Conservation (phyloP, 495 filamentous ascomycete species). For the Cercophora scortea region DNA sequence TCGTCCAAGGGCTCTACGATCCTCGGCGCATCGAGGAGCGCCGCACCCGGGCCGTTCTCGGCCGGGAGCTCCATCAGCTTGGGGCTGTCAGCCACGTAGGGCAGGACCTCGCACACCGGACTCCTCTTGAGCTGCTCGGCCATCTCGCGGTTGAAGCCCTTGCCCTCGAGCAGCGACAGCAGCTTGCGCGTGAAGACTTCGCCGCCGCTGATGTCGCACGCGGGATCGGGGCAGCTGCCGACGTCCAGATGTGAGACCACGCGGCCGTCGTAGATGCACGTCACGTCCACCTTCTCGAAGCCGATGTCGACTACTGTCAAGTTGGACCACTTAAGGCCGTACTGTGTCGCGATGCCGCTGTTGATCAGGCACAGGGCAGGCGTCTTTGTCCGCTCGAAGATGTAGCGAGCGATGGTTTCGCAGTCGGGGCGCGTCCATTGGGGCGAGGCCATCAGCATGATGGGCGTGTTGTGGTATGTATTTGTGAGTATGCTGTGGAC, state of each 20-base stretch:
- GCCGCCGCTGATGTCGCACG: slow-evolving; percentile 65
- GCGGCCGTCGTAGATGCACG: slow-evolving; percentile 71
- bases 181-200: slow-evolving; percentile 81
- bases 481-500: slow-evolving; percentile 81
- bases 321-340: slow-evolving; percentile 67
- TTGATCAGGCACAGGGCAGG: slow-evolving; percentile 85
- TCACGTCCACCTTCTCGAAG: slow-evolving; percentile 83
- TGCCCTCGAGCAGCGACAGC: slow-evolving; percentile 54
- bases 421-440: slow-evolving; percentile 78
- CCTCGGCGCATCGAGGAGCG: slow-evolving; percentile 22
- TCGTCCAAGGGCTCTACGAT: slow-evolving; percentile 27
- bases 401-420: slow-evolving; percentile 77
- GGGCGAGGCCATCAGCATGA: slow-evolving; percentile 79
- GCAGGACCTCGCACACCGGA: slow-evolving; percentile 79
- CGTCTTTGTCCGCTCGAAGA: slow-evolving; percentile 95
- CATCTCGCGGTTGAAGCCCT: slow-evolving; percentile 76
- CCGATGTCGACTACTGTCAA: slow-evolving; percentile 87
- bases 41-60: slow-evolving; percentile 39
- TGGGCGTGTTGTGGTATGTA: slow-evolving; percentile 82
- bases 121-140: slow-evolving; percentile 92
- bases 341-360: slow-evolving; percentile 71
- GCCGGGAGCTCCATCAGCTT: slow-evolving; percentile 42
- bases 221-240: slow-evolving; percentile 44
- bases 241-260: slow-evolving; percentile 40
- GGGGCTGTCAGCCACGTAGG: slow-evolving; percentile 51